Percentiles rank a stretch among this genome's conserved stretches.
Conservation (phyloP, 345 rosid species). For the Murraya koenigii region DNA sequence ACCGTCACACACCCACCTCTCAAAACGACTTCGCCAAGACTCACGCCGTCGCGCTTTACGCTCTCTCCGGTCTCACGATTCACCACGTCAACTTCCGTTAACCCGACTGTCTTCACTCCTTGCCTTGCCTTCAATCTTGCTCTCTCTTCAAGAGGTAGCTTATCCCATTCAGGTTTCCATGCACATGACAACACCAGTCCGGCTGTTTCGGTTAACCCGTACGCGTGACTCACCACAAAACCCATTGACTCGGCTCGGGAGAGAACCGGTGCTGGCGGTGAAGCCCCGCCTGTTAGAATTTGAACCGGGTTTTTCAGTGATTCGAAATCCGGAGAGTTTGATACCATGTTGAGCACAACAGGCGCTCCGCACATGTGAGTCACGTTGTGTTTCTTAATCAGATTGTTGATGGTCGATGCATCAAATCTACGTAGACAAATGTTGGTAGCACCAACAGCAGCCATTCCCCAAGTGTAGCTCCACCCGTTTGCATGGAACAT, state of each 20-base stretch:
- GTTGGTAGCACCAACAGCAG: not conserved
- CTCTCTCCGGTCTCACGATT: not conserved
- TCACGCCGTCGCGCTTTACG: not conserved
- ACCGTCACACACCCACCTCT: not conserved
- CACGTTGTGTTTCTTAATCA: not conserved
- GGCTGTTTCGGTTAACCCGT: not conserved
- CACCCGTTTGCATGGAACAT: not conserved
- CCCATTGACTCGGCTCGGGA: not conserved
- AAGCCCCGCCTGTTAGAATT: not conserved
- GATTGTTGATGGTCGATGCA: not conserved
- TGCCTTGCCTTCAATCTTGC: not conserved
- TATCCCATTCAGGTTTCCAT: conserved; percentile 3
- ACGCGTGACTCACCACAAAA: not conserved
- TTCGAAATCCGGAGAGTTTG: not conserved
- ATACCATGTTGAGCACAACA: not conserved
- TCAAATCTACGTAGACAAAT: not conserved
- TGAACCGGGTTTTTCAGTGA: not conserved
- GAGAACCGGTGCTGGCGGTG: not conserved
- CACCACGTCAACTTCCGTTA: not conserved
- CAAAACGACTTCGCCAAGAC: not conserved
- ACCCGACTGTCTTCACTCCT: not conserved
- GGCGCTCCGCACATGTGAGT: conserved; percentile 8
- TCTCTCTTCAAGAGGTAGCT: not conserved
- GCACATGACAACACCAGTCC: not conserved
- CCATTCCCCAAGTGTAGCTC: not conserved